Percentiles rank a stretch among this genome's conserved stretches.
Conservation (phyloP, 768 basidiomycete species). For the Fomitopsis serialis region DNA sequence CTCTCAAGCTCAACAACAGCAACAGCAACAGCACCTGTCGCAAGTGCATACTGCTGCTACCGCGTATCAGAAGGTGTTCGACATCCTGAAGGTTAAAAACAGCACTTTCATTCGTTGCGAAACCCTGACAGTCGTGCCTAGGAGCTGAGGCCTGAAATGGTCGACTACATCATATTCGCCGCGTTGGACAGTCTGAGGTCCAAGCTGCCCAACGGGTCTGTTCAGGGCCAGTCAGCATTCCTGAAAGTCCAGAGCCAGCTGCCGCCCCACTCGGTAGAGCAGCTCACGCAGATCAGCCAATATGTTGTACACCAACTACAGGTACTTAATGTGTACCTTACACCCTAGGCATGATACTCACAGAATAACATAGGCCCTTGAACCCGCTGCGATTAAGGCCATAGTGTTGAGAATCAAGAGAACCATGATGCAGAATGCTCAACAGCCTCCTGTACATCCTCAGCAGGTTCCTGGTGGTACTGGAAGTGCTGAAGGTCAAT, state of each 20-base stretch:
- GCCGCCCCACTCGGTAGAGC: not conserved
- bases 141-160: not conserved
- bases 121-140: not conserved
- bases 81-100: constrained; percentile 4
- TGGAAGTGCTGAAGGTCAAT: not conserved
- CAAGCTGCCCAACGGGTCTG: not conserved
- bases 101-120: not conserved
- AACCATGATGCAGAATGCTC: not conserved
- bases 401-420: not conserved
- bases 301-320: not conserved
- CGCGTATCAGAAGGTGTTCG: not conserved
- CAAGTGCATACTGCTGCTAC: too few relatives aligned
- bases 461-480: not conserved
- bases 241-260: not conserved
- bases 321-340: not conserved
- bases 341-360: not conserved
- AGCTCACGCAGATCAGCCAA: not conserved
- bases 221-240: not conserved
- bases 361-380: not conserved
- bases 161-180: not conserved
- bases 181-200: not conserved
- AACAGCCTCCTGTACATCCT: not conserved
- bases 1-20: too few relatives aligned
- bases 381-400: not conserved
- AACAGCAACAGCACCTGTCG: too few relatives aligned